Conservation (phyloP, 2,329 filamentous ascomycete genomes). For the Ophiostoma triangulosporum region DNA sequence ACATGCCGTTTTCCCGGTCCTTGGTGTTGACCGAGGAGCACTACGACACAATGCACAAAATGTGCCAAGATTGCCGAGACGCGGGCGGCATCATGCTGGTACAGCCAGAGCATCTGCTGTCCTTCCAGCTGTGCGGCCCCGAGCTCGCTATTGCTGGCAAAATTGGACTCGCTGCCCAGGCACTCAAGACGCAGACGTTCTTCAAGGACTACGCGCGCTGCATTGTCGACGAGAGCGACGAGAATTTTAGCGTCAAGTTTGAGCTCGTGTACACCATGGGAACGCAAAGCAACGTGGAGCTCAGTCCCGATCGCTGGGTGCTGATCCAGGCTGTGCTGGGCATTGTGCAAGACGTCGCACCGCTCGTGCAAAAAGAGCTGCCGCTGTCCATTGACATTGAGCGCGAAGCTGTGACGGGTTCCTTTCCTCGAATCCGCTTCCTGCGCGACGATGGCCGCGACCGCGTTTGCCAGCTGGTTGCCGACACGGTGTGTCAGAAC, state of each 20-base stretch:
- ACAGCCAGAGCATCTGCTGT: slow-evolving; percentile 51
- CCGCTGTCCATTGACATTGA: slow-evolving; percentile 30
- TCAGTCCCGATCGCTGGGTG: slow-evolving; percentile 41
- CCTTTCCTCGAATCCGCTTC: slow-evolving; percentile 37
- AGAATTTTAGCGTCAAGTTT: slow-evolving; percentile 46
- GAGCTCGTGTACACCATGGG: slow-evolving; percentile 53
- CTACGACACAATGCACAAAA: slow-evolving; percentile 22
- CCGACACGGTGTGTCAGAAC: not conserved
- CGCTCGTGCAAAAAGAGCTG: slow-evolving; percentile 18
- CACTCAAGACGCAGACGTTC: slow-evolving; percentile 30
- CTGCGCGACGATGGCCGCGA: slow-evolving; percentile 23
- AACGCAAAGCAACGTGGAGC: slow-evolving; percentile 33
- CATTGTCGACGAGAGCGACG: slow-evolving; percentile 52
- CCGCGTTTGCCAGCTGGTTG: not conserved
- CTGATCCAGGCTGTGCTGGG: slow-evolving; percentile 39
- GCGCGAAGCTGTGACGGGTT: slow-evolving; percentile 14
- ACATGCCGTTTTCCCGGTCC: slow-evolving; percentile 45
- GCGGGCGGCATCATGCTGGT: slow-evolving; percentile 42
- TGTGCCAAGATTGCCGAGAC: slow-evolving; percentile 33
- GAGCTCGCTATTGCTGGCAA: slow-evolving; percentile 29
- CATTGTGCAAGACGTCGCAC: slow-evolving; percentile 22
- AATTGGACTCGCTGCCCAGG: slow-evolving; percentile 18
- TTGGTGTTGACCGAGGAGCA: slow-evolving; percentile 22
- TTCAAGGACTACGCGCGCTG: slow-evolving; percentile 34
- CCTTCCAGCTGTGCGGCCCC: slow-evolving; percentile 47